Evolutionary conservation across 2,329 filamentous ascomycete species (phyloP).

Genomic region (Stachybotrys echinatus): DNA sequence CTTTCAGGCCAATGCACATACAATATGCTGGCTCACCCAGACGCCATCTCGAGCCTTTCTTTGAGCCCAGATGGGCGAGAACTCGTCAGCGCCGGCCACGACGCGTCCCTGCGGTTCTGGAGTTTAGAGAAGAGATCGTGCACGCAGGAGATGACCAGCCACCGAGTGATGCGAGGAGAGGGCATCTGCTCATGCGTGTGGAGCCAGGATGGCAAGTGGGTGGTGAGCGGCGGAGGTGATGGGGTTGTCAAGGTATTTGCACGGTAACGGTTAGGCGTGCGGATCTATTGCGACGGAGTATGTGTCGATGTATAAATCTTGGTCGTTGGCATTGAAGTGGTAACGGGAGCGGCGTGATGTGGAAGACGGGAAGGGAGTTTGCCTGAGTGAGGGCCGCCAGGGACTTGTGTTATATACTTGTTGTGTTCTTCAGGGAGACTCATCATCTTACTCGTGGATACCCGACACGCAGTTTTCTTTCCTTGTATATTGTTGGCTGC

Average conservation of each 20-base stretch:
- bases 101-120: constrained; percentile 95
- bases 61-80: constrained; percentile 91
- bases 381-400: neutral
- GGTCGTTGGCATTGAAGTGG: neutral
- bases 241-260: constrained; percentile 92
- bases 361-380: neutral
- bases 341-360: neutral
- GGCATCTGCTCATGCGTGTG: constrained; percentile 92
- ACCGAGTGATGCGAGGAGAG: constrained; percentile 92
- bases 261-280: constrained; percentile 29
- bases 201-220: constrained; percentile 92
- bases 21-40: constrained; percentile 94
- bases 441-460: neutral
- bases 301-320: constrained; percentile 2
- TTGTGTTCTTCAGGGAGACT: neutral
- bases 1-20: constrained; percentile 91
- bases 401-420: neutral
- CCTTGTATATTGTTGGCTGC: neutral
- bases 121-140: constrained; percentile 91
- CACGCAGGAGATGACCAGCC: constrained; percentile 89
- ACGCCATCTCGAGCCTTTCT: constrained; percentile 85
- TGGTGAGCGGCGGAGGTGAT: constrained; percentile 91
- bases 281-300: constrained; percentile 3
- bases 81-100: constrained; percentile 91
- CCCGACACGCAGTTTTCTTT: neutral